phyloP scores from a whole-genome alignment of 1,139 yeast genomes.

The Magnusiomyces sp. region DNA sequence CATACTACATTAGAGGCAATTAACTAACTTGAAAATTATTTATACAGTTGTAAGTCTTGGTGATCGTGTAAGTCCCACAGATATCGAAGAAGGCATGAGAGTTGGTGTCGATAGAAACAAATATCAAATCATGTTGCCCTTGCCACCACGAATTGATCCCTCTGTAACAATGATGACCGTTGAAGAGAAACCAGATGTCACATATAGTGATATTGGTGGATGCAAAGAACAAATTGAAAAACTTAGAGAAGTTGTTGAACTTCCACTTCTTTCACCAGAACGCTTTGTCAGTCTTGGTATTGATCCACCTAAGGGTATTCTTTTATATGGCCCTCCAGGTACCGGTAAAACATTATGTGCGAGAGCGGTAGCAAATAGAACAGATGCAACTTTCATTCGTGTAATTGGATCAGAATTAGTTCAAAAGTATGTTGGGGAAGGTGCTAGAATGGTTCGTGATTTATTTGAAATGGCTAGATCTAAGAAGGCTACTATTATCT shows the following conservation, averaged over 20 bases:
- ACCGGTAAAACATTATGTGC: slow-evolving; percentile 98
- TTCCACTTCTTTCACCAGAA: slow-evolving; percentile 90
- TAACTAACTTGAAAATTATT: no score
- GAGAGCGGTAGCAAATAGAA: slow-evolving; percentile 96
- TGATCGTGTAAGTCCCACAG: slow-evolving; percentile 95
- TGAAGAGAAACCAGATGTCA: slow-evolving; percentile 90
- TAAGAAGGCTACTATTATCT: slow-evolving; percentile 91
- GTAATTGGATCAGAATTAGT: slow-evolving; percentile 97
- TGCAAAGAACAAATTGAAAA: slow-evolving; percentile 97
- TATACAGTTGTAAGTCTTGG: slow-evolving; percentile 76
- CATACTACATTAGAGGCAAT: not conserved
- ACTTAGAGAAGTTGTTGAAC: slow-evolving; percentile 91
- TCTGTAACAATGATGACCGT: slow-evolving; percentile 99
- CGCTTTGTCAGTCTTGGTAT: slow-evolving; percentile 92
- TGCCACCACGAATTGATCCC: slow-evolving; percentile 97
- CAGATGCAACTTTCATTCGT: slow-evolving; percentile 95
- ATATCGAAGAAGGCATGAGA: slow-evolving; percentile 98
- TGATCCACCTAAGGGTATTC: slow-evolving; percentile 96
- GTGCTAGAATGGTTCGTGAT: slow-evolving; percentile 98
- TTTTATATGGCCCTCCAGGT: slow-evolving; percentile 96
- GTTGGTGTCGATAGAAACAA: slow-evolving; percentile 97
- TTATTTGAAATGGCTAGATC: slow-evolving; percentile 98
- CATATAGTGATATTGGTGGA: slow-evolving; percentile 88
- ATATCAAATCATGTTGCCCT: slow-evolving; percentile 91
- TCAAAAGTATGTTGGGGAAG: slow-evolving; percentile 97